phyloP scores from a whole-genome alignment of 1,284 basidiomycete species.

The Porogramme epimiltina region DNA sequence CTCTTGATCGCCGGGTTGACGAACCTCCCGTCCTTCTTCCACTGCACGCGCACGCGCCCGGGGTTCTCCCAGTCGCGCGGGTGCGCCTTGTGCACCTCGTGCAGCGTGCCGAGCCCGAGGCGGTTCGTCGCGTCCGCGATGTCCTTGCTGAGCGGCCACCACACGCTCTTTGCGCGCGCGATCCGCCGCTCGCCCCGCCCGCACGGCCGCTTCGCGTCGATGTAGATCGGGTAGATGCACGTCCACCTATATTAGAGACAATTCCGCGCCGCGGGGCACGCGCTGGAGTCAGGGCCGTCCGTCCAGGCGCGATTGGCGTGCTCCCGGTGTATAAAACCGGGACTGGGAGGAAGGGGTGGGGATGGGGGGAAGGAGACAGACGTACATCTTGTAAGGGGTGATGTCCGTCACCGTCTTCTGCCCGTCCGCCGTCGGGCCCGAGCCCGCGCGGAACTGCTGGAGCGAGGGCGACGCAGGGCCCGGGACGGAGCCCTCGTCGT shows the following conservation, averaged over 20 bases:
- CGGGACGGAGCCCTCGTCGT: constrained; percentile 29
- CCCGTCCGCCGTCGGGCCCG: constrained; percentile 19
- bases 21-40: constrained; percentile 80
- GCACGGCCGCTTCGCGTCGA: constrained; percentile 92
- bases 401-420: constrained; percentile 60
- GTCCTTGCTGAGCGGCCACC: constrained; percentile 93
- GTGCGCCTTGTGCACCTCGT: constrained; percentile 89
- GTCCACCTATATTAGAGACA: constrained; percentile 91
- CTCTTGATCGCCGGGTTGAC: constrained; percentile 76
- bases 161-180: constrained; percentile 77
- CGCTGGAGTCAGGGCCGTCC: too few species aligned
- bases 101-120: constrained; percentile 79
- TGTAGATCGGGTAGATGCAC: constrained; percentile 94
- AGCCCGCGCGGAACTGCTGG: constrained; percentile 32
- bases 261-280: too few species aligned
- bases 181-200: constrained; percentile 84
- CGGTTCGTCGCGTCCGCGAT: constrained; percentile 84
- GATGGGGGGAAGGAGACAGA: constrained; percentile 3
- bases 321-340: too few species aligned
- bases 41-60: constrained; percentile 88
- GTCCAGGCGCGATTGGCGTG: too few species aligned
- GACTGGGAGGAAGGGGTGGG: background rate
- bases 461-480: constrained; percentile 56
- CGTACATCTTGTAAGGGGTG: constrained; percentile 77
- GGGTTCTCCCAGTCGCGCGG: constrained; percentile 98